Evolutionary conservation across 495 filamentous ascomycete species (phyloP).

Genomic region (Oidiodendron maius): DNA sequence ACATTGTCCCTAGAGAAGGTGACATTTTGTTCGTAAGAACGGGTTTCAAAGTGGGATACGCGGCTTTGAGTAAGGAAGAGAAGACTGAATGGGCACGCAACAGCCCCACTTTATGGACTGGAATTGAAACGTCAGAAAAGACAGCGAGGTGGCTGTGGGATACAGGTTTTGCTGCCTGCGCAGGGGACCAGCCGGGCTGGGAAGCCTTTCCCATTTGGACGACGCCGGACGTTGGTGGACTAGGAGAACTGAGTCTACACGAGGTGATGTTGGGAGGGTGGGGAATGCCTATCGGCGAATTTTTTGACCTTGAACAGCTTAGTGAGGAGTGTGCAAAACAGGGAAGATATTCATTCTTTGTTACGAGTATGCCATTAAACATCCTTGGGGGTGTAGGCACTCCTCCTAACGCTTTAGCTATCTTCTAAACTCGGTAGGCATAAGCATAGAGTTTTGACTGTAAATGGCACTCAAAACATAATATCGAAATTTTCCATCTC

Average conservation of each 20-base stretch:
- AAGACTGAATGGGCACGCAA: no score
- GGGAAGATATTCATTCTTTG: conserved; percentile 34
- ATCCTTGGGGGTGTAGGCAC: conserved; percentile 36
- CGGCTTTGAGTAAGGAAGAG: no score
- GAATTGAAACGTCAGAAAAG: no score
- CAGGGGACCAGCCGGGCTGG: conserved; percentile 38
- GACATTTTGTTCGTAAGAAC: conserved; percentile 52
- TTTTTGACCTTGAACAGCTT: conserved; percentile 49
- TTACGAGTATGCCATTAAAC: conserved; percentile 41
- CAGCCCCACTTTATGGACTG: no score
- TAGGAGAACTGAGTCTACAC: background rate
- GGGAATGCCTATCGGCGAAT: conserved; percentile 51
- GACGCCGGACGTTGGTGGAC: no score
- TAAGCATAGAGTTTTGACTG: no score
- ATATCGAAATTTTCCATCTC: no score
- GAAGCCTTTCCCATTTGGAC: conserved; percentile 37
- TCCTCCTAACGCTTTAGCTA: conserved; percentile 35
- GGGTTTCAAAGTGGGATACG: no score
- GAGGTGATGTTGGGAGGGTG: conserved; percentile 45
- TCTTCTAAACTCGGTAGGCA: no score
- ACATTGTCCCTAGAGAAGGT: conserved; percentile 33
- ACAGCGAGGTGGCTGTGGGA: conserved; percentile 33
- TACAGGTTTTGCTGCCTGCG: conserved; percentile 44
- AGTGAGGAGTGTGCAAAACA: conserved; percentile 31
- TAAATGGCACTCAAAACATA: no score